Base-by-base conservation (phyloP, 441 rosid species). In the Populus hybrid region DNA sequence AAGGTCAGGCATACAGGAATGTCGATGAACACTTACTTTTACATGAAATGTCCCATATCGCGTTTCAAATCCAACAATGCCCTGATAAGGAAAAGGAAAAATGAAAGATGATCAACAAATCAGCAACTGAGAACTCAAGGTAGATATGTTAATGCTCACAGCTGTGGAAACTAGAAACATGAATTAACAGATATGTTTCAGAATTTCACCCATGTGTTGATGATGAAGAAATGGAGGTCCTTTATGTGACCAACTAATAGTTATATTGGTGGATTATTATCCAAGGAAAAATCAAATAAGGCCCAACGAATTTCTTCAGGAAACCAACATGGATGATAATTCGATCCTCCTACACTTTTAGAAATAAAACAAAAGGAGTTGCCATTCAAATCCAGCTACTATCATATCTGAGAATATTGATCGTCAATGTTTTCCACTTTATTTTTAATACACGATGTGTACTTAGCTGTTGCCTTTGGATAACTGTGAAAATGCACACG, bases 31-130 rank as follows among this genome's bases (percentile, higher is more conserved):
- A 67, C 91, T 90, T 83, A 93, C 99, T 86, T 94, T 93, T 78
- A 96, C 85, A 75, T 88, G 96, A 78, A 96, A 81, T 73, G 91
- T 88, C 1, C 99, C 99, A 53, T 93, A 83, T 73, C 89, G 86
- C 20, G 99, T 96, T 84, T 89, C 90, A 86, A 94, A 83, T 73
- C 91, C 97, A 83, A 96, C 78, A 78, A 96, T 87, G 35, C 98
- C 99, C 99, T 96, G 3, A 3, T 29, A 29, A 81, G 5, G 73
- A 4, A 72, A 77, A 29, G 74, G 53, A 38, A 45, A 74, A 24
- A 73, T 28, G 4, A 50, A 6, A 26, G 28, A 21, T 67, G 26
- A 36, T 26, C 18, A 1, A 1, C 56, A 63, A 29, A 63, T 68
- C 21, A 59, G 61, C 61, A 59, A 61, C 63, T 40, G 12, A 24